Base-by-base conservation (phyloP, 495 filamentous ascomycete species). In the Penicillium paradoxum region DNA sequence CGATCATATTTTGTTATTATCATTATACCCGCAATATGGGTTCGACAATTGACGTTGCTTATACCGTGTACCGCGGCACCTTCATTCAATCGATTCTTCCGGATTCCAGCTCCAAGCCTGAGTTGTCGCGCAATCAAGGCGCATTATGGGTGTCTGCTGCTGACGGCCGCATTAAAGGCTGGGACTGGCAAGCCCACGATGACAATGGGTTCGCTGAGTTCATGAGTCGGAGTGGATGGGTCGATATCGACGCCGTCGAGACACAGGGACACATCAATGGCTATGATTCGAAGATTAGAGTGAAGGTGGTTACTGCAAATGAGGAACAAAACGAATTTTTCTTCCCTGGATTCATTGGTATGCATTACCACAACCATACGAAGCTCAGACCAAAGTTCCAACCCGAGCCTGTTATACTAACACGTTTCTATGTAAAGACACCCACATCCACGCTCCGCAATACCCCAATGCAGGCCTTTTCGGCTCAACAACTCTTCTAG, bases 401-500 rank as follows among this genome's bases (percentile, higher is more conserved):
- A 14, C 5, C 5, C 6, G 13, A 14, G 42, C 19, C 14, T 3
- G n/a, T 27, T 3, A 29, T 15, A 29, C 39, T 51, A 33, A 51
- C 49, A 17, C 17, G 14, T 13, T 6, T 13, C 19, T 17, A n/a
- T 27, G 7, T 27, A 27, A 3, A 90, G 91, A 97, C 69, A 95
- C 91, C 6, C 91, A 97, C 69, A 86, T 93, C 57, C 91, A 97
- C 69, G 91, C 91, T 43, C 79, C 89, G 0, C 91, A 97, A 76
- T 92, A 95, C 63, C 90, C 91, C 51, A 97, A 97, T 60, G 76
- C 80, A 8, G 91, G 91, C 49, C 83, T 97, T 62, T 96, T 96
- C 61, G 91, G 91, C 68, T 86, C 85, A 45, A 83, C 87, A 4
- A 96, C 91, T 11, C 82, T 97, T 30, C 81, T 97, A 19, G 82